These are phyloP conservation scores for Phytophthora citricola DNA, from an alignment of 352 stramenopile species.

Conservation along the genomic window DNA sequence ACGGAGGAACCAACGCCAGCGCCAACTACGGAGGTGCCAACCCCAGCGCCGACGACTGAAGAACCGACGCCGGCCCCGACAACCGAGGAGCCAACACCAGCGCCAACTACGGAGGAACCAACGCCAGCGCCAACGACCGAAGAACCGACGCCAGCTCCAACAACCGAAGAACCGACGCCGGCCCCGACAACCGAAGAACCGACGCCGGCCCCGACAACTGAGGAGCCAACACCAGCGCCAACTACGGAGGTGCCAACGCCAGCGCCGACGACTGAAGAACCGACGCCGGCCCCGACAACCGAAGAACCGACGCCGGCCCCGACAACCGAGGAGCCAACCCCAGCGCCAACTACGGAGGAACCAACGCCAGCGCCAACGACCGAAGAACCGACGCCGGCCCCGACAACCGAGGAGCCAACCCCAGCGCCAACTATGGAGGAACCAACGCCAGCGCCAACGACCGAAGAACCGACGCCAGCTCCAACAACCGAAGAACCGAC, in stretches of 20 bases:
- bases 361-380: neutral
- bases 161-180: neutral
- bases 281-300: neutral
- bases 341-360: too few species aligned
- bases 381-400: neutral
- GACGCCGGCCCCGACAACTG: neutral
- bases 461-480: neutral
- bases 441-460: neutral
- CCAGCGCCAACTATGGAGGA: too few species aligned
- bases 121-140: neutral
- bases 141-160: neutral
- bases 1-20: neutral
- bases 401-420: neutral
- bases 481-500: conserved; percentile 10
- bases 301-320: neutral
- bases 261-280: neutral
- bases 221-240: neutral
- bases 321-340: neutral
- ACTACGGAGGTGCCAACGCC: neutral
- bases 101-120: neutral
- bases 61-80: neutral
- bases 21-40: neutral
- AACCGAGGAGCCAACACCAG: neutral
- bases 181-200: neutral
- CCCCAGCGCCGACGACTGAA: neutral